Evolutionary conservation across 768 basidiomycete genomes (phyloP).

Genomic region (Cyclocybe aegerita): DNA sequence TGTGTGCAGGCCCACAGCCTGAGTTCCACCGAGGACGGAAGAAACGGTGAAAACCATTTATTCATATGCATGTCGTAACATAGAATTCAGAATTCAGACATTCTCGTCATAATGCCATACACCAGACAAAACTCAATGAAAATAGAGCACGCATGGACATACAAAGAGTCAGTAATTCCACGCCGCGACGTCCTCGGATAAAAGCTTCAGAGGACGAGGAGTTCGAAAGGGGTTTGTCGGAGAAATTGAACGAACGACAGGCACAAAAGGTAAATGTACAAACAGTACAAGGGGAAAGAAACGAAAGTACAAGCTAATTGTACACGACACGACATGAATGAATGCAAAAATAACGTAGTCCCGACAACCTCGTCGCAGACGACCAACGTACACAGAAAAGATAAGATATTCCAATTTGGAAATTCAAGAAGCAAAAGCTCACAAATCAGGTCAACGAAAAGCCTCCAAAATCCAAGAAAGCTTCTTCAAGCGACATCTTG

Average conservation of each 20-base stretch:
- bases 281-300: too few relatives aligned
- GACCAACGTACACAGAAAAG: background rate
- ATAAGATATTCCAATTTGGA: background rate
- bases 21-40: too few relatives aligned
- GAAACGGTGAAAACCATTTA: too few relatives aligned
- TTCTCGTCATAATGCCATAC: background rate
- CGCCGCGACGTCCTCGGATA: background rate
- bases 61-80: too few relatives aligned
- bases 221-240: too few relatives aligned
- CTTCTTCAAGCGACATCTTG: constrained; percentile 75
- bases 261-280: too few relatives aligned
- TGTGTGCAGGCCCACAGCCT: too few relatives aligned
- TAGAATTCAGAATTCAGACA: background rate
- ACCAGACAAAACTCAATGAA: background rate
- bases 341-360: too few relatives aligned
- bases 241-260: too few relatives aligned
- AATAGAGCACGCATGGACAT: background rate
- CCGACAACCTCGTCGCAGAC: too few relatives aligned
- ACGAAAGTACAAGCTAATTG: too few relatives aligned
- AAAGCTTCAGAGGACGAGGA: background rate
- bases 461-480: constrained; percentile 72
- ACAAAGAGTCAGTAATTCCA: background rate
- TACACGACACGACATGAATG: too few relatives aligned
- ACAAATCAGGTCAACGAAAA: constrained; percentile 40
- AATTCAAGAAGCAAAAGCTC: background rate